Conservation (phyloP, 371 early-diverging fungal genomes). For the Blakeslea trispora region DNA sequence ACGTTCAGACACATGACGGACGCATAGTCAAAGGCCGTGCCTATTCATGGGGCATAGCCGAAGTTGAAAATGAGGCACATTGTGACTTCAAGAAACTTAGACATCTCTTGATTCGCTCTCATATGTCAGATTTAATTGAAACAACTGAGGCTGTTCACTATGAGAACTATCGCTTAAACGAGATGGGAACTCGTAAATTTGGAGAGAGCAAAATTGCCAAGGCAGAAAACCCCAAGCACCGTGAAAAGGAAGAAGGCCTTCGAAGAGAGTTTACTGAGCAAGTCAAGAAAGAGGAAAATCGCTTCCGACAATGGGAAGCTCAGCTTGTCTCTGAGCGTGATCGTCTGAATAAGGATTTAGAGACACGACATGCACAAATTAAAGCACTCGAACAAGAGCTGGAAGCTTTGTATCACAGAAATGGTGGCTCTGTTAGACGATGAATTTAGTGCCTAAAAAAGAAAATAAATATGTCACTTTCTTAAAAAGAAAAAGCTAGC, state of each 20-base stretch:
- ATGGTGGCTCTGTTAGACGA: constrained; percentile 36
- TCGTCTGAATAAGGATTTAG: constrained; percentile 95
- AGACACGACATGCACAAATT: constrained; percentile 89
- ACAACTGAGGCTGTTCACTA: constrained; percentile 91
- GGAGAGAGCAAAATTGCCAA: constrained; percentile 67
- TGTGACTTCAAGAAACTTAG: constrained; percentile 94
- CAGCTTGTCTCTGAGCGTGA: constrained; percentile 94
- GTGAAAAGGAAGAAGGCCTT: constrained; percentile 92
- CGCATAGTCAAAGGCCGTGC: constrained; percentile 82
- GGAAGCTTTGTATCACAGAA: constrained; percentile 52
- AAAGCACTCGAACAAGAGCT: constrained; percentile 88
- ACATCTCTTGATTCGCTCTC: constrained; percentile 86
- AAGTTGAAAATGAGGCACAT: constrained; percentile 88
- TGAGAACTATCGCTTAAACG: constrained; percentile 82
- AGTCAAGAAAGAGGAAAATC: constrained; percentile 86
- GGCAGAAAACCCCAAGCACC: constrained; percentile 81
- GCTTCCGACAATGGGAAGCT: constrained; percentile 95
- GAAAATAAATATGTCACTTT: too few relatives aligned
- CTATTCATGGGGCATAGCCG: constrained; percentile 94
- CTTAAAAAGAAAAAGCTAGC: too few relatives aligned
- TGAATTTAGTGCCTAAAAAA: constrained; percentile 1
- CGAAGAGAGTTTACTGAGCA: constrained; percentile 92
- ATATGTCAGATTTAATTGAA: constrained; percentile 91
- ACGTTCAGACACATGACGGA: constrained; percentile 77
- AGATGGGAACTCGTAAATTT: constrained; percentile 82